These are phyloP conservation scores for Themeda triandra DNA, from an alignment of 176 grass and related monocot species.

Conservation along the genomic window DNA sequence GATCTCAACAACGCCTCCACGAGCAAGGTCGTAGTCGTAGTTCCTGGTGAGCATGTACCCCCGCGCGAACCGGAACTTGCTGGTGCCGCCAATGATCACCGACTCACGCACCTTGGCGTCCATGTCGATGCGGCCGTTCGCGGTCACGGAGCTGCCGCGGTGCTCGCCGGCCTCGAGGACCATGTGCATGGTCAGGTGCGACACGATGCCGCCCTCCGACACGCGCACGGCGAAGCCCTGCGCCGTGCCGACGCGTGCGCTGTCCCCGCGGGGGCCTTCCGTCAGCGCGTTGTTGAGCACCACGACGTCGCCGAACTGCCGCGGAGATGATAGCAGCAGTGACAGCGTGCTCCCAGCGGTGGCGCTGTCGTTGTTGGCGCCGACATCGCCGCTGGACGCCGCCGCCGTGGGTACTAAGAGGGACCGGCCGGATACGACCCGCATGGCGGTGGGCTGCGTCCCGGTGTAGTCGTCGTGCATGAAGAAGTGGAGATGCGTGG, in stretches of 20 bases:
- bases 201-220: slow-evolving; percentile 40
- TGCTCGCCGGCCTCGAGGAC: slow-evolving; percentile 45
- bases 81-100: slow-evolving; percentile 54
- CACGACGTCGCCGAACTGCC: slow-evolving; percentile 37
- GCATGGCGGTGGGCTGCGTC: slow-evolving; percentile 23
- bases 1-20: slow-evolving; percentile 56
- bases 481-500: slow-evolving; percentile 46
- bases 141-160: slow-evolving; percentile 39
- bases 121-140: slow-evolving; percentile 44
- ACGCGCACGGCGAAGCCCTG: slow-evolving; percentile 31
- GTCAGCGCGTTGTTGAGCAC: slow-evolving; percentile 44
- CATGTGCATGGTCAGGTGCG: slow-evolving; percentile 41
- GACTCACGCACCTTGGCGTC: slow-evolving; percentile 36
- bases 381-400: background rate
- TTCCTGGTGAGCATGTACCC: slow-evolving; percentile 48
- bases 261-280: background rate
- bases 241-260: slow-evolving; percentile 20
- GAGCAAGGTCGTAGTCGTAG: slow-evolving; percentile 47
- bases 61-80: slow-evolving; percentile 34
- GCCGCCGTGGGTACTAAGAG: too few species aligned
- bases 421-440: slow-evolving; percentile 14
- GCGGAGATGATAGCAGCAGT: background rate
- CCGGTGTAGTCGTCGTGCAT: slow-evolving; percentile 49
- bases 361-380: background rate
- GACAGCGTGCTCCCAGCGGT: background rate